These are phyloP conservation scores for Chenopodium album DNA, from an alignment of 148 eudicot genomes.

Conservation along the genomic window DNA sequence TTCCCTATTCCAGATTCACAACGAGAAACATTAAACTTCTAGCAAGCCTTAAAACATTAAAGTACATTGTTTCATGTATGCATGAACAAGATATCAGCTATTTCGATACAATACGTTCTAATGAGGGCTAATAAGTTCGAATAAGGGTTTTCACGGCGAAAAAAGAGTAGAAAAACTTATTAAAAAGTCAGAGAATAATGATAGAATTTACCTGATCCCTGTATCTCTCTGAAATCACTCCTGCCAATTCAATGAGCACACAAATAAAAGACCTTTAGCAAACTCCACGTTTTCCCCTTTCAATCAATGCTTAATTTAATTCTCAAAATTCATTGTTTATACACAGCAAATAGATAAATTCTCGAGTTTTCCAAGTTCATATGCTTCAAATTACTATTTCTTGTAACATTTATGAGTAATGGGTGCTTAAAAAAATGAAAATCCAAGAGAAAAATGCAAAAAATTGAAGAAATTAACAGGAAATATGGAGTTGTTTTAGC, in stretches of 20 bases:
- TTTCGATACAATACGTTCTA: not conserved
- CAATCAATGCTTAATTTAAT: not conserved
- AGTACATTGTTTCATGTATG: not conserved
- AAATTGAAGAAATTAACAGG: not conserved
- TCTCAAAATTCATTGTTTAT: no score
- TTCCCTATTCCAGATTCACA: no score
- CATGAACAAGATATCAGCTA: not conserved
- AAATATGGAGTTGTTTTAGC: not conserved
- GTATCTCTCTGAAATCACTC: conserved; percentile 49
- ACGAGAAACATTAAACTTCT: no score
- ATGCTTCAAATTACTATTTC: not conserved
- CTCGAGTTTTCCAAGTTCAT: not conserved
- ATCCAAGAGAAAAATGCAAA: not conserved
- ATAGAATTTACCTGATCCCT: conserved; percentile 53
- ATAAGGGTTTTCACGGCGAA: not conserved
- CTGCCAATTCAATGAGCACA: conserved; percentile 35
- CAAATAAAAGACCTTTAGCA: conserved; percentile 11
- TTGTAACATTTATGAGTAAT: not conserved
- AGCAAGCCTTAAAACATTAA: not conserved
- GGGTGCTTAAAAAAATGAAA: not conserved
- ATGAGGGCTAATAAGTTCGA: not conserved
- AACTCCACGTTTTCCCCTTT: not conserved
- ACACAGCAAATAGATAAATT: not conserved
- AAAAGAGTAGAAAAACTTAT: not conserved
- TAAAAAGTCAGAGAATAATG: not conserved